These are phyloP conservation scores for Suillus clintonianus DNA, from an alignment of 768 basidiomycete species.

Conservation along the genomic window DNA sequence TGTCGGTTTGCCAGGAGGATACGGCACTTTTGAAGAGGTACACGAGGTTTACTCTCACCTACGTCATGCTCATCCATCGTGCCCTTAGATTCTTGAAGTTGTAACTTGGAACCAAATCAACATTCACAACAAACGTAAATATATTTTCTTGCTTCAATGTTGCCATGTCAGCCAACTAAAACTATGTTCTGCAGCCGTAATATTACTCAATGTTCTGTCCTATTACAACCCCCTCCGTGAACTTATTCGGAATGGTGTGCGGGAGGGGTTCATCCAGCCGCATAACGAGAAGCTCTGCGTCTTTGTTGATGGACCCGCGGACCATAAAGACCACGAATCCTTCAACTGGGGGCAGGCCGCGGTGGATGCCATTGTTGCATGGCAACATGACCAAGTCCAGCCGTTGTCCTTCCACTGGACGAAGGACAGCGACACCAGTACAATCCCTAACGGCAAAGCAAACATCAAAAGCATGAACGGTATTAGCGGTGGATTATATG, in stretches of 20 bases:
- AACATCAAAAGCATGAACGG: slow-evolving; percentile 21
- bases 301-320: slow-evolving; percentile 75
- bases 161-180: not conserved
- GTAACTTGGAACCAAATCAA: slow-evolving; percentile 94
- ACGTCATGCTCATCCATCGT: not conserved
- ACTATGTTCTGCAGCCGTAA: slow-evolving; percentile 55
- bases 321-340: slow-evolving; percentile 48
- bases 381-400: slow-evolving; percentile 43
- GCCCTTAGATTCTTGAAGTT: slow-evolving; percentile 77
- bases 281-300: slow-evolving; percentile 61
- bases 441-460: slow-evolving; percentile 12
- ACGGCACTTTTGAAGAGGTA: slow-evolving; percentile 93
- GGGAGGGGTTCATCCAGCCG: slow-evolving; percentile 73
- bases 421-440: slow-evolving; percentile 36
- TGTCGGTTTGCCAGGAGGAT: slow-evolving; percentile 89
- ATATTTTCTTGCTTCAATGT: slow-evolving; percentile 8
- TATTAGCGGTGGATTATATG: slow-evolving; percentile 14
- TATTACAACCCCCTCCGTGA: slow-evolving; percentile 84
- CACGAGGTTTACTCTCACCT: not conserved
- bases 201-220: slow-evolving; percentile 81
- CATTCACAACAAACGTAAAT: slow-evolving; percentile 78
- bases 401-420: slow-evolving; percentile 53
- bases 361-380: slow-evolving; percentile 61
- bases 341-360: slow-evolving; percentile 83
- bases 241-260: slow-evolving; percentile 66